Percentiles rank a stretch among this genome's conserved stretches.
Conservation (phyloP, 2,329 filamentous ascomycete species). For the Epichloe amarillans region DNA sequence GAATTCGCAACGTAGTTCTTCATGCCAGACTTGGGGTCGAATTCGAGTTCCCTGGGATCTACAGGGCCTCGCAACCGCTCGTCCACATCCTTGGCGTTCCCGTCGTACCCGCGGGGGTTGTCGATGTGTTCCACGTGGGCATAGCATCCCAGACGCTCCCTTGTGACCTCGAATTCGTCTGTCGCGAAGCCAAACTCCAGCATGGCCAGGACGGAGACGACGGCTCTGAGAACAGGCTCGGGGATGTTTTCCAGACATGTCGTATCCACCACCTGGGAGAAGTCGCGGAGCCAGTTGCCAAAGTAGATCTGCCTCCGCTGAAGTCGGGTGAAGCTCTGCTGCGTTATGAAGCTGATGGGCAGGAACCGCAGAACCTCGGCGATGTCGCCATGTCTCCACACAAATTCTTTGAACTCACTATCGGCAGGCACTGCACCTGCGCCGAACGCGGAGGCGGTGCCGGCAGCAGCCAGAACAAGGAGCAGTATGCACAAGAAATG, state of each 20-base stretch:
- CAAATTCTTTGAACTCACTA: constrained; percentile 27
- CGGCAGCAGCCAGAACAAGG: constrained; percentile 15
- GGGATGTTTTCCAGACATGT: constrained; percentile 18
- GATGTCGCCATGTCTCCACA: constrained; percentile 28
- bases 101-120: constrained; percentile 68
- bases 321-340: constrained; percentile 24
- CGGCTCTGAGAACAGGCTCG: constrained; percentile 15
- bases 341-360: constrained; percentile 23
- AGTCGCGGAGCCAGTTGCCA: constrained; percentile 46
- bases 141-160: constrained; percentile 63
- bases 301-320: constrained; percentile 25
- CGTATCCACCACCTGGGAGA: constrained; percentile 65
- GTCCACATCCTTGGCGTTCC: constrained; percentile 62
- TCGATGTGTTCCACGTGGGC: constrained; percentile 58
- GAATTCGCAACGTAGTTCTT: constrained; percentile 90
- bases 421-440: constrained; percentile 23
- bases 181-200: constrained; percentile 50
- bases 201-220: constrained; percentile 18
- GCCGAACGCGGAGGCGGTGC: constrained; percentile 22
- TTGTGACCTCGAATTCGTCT: constrained; percentile 66
- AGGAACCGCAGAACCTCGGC: constrained; percentile 24
- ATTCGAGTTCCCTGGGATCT: constrained; percentile 46
- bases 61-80: constrained; percentile 13
- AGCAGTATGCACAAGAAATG: constrained; percentile 7
- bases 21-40: constrained; percentile 67